Conservation (phyloP, 495 filamentous ascomycete species). For the Cudoniella acicularis region DNA sequence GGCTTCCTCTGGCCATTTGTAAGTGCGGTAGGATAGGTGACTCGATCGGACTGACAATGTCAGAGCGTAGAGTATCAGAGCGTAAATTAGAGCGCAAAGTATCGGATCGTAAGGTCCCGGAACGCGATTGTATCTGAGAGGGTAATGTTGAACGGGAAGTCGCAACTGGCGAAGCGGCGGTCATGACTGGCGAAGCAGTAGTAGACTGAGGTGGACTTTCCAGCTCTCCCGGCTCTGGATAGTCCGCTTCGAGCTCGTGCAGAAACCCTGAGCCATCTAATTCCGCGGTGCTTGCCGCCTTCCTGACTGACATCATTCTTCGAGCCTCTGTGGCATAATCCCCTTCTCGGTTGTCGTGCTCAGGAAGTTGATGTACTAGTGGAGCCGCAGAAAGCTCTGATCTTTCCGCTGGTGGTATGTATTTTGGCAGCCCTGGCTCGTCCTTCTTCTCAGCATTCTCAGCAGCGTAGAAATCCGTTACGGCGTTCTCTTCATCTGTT, state of each 20-base stretch:
- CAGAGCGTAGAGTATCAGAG: background rate
- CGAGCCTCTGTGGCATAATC: background rate
- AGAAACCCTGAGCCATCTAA: background rate
- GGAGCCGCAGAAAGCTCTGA: background rate
- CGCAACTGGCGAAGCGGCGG: too few species aligned
- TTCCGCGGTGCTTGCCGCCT: background rate
- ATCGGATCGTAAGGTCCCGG: too few species aligned
- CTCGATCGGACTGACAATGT: background rate
- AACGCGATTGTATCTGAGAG: too few species aligned
- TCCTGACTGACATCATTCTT: background rate
- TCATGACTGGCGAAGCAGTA: background rate
- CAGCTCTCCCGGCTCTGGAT: background rate
- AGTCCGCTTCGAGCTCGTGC: background rate
- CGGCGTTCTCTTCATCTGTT: background rate
- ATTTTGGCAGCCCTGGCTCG: background rate
- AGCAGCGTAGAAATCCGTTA: background rate
- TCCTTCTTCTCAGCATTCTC: background rate
- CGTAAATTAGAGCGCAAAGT: too few species aligned
- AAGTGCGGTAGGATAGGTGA: background rate
- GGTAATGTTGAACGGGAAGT: too few species aligned
- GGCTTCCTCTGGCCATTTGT: background rate
- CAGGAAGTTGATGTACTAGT: background rate
- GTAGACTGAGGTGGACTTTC: background rate
- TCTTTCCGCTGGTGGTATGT: background rate
- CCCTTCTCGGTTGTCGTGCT: background rate